Percentiles rank a stretch among this genome's conserved stretches.
Evolutionary conservation across 805 yeast species (phyloP).

Genomic region (Myxozyma melibiosi): DNA sequence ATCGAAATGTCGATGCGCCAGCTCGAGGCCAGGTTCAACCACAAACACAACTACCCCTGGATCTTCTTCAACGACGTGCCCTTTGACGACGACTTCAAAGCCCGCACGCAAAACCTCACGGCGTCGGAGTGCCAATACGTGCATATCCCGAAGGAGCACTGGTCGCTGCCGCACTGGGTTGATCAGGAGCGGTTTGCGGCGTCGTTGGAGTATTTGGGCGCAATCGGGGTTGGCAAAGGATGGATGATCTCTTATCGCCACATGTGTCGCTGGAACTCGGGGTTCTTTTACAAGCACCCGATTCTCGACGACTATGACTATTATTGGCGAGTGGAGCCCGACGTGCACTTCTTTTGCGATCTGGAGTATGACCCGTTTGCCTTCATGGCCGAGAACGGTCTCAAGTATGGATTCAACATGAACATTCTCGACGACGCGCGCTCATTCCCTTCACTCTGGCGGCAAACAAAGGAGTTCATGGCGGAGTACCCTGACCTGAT

Average conservation of each 20-base stretch:
- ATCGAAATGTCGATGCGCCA: conserved; percentile 62
- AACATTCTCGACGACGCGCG: conserved; percentile 34
- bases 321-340: conserved; percentile 96
- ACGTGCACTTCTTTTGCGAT: conserved; percentile 72
- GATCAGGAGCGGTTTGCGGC: conserved; percentile 44
- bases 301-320: conserved; percentile 59
- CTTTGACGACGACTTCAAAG: conserved; percentile 59
- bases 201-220: conserved; percentile 33
- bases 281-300: conserved; percentile 68
- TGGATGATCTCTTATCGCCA: conserved; percentile 64
- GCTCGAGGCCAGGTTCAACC: conserved; percentile 69
- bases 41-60: conserved; percentile 71
- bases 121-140: conserved; percentile 57
- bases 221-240: conserved; percentile 60
- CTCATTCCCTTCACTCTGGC: conserved; percentile 60
- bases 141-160: conserved; percentile 58
- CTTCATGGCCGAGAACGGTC: conserved; percentile 74
- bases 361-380: conserved; percentile 77
- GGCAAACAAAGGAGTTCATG: conserved; percentile 53
- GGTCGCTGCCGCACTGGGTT: conserved; percentile 71
- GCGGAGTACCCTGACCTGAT: conserved; percentile 52
- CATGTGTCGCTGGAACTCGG: conserved; percentile 80
- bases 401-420: conserved; percentile 54
- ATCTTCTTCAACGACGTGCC: conserved; percentile 73
- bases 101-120: conserved; percentile 61